Percentiles rank a stretch among this genome's conserved stretches.
Evolutionary conservation across 805 yeast genomes (phyloP).

Genomic region (Lipomyces orientalis): DNA sequence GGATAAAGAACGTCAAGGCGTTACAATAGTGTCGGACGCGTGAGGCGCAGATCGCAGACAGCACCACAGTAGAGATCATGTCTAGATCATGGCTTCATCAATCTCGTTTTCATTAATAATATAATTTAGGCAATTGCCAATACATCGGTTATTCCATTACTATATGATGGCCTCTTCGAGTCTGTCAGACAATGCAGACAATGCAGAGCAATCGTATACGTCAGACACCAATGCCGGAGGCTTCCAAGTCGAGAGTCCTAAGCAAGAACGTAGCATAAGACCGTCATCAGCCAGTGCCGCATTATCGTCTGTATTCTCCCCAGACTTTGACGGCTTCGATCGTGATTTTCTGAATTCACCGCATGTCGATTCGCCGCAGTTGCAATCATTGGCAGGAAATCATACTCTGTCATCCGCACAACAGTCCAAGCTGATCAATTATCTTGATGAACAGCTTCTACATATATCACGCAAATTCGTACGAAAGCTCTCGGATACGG

Average conservation of each 20-base stretch:
- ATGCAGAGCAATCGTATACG: neutral
- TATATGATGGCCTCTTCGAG: neutral
- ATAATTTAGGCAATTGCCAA: neutral
- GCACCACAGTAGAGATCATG: too few relatives aligned
- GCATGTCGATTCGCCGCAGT: conserved; percentile 17
- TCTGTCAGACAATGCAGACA: neutral
- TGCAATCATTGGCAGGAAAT: conserved; percentile 8
- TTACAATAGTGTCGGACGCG: too few relatives aligned
- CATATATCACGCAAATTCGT: conserved; percentile 60
- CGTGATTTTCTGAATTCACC: conserved; percentile 13
- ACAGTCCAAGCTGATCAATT: conserved; percentile 60
- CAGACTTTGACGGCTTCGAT: conserved; percentile 26
- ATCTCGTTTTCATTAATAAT: neutral
- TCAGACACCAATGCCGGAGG: conserved; percentile 15
- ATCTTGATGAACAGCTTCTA: conserved; percentile 60
- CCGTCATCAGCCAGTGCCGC: conserved; percentile 11
- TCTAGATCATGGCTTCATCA: neutral
- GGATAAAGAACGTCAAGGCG: too few relatives aligned
- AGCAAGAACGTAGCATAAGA: neutral
- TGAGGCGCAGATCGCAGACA: too few relatives aligned
- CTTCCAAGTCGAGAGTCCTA: conserved; percentile 3
- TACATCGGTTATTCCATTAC: neutral
- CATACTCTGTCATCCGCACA: conserved; percentile 46
- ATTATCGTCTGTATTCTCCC: conserved; percentile 28
- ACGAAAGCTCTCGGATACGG: conserved; percentile 45